Evolutionary conservation across 495 filamentous ascomycete species (phyloP), one percentile per base, ranked within the genome.

Genomic region (Penicillium verhagenii): DNA sequence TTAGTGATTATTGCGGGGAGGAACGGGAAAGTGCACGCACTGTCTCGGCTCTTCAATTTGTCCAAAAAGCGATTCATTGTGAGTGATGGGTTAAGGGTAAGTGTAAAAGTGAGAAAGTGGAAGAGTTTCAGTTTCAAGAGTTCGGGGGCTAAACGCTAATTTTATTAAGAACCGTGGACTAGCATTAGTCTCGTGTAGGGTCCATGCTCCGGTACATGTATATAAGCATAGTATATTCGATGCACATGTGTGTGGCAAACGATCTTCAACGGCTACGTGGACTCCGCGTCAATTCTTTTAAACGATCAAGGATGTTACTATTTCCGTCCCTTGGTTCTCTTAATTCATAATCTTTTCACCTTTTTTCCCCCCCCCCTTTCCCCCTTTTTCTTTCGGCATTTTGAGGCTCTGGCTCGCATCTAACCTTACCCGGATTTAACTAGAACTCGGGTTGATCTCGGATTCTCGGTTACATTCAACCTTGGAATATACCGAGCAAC

Each of bases 1-100:
- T 54, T 43, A 54, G 52, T 16, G 26, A 47, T 19, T 38, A 21
- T 26, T 24, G 52, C 43, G 43, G 31, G 21, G 33, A 13, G 21
- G n/a, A 7, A 28, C 4, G 28, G 44, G 28, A 0, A 13, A 47
- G 38, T 3, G 20, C 18, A 58, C 56, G 40, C 40, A 63, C 68
- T 50, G 25, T 58, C 54, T 19, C 64, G 65, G 19, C 66, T 60
- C 50, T 58, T 73, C 52, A 78, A 23, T 31, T 31, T 61, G 7
- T 59, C 58, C n/a, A 78, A 55, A 31, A 78, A 68, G 45, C 73
- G 71, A 60, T 76, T 78, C 75, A 78, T 78, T 51, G 11, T 31
- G n/a, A 40, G 7, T 24, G 13, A 28, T 26, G 25, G 14, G 6
- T 38, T 11, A 16, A 6, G 20, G 5, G 11, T 16, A 33, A 18